Conservation (phyloP, 805 yeast genomes). For the Blastobotrys muscicola region DNA sequence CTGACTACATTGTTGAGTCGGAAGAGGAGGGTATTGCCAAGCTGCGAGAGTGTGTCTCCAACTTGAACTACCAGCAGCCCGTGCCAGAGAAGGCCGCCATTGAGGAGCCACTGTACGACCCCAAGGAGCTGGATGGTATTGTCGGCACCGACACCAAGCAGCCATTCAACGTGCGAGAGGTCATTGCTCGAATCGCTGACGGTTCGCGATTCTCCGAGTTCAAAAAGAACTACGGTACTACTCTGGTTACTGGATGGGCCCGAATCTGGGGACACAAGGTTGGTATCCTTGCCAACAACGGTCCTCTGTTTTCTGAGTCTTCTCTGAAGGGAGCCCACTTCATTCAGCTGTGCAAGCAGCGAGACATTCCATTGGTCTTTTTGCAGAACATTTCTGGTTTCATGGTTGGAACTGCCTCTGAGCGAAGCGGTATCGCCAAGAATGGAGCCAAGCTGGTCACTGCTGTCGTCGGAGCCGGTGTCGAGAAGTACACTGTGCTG, state of each 20-base stretch:
- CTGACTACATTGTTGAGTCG: constrained; percentile 23
- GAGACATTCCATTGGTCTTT: constrained; percentile 25
- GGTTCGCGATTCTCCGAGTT: constrained; percentile 25
- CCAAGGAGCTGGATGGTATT: constrained; percentile 23
- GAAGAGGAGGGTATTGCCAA: constrained; percentile 26
- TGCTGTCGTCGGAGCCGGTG: constrained; percentile 27
- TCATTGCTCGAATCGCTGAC: constrained; percentile 26
- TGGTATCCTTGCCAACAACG: constrained; percentile 27
- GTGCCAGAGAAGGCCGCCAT: constrained; percentile 4
- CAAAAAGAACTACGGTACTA: constrained; percentile 23
- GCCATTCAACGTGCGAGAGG: constrained; percentile 25
- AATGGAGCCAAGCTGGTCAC: constrained; percentile 27
- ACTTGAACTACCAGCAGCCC: constrained; percentile 12
- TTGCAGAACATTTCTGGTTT: constrained; percentile 27
- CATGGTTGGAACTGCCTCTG: constrained; percentile 29
- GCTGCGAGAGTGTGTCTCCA: constrained; percentile 20
- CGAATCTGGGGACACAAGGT: constrained; percentile 23
- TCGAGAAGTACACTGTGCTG: constrained; percentile 25
- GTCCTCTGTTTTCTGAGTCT: constrained; percentile 25
- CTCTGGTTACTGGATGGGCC: constrained; percentile 25
- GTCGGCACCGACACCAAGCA: constrained; percentile 23
- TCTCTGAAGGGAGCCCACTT: constrained; percentile 27
- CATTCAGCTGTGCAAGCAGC: constrained; percentile 26
- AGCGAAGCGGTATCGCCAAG: constrained; percentile 27
- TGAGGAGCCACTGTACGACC: constrained; percentile 23